phyloP scores from a whole-genome alignment of 805 yeast genomes.

The Metschnikowia arizonensis region DNA sequence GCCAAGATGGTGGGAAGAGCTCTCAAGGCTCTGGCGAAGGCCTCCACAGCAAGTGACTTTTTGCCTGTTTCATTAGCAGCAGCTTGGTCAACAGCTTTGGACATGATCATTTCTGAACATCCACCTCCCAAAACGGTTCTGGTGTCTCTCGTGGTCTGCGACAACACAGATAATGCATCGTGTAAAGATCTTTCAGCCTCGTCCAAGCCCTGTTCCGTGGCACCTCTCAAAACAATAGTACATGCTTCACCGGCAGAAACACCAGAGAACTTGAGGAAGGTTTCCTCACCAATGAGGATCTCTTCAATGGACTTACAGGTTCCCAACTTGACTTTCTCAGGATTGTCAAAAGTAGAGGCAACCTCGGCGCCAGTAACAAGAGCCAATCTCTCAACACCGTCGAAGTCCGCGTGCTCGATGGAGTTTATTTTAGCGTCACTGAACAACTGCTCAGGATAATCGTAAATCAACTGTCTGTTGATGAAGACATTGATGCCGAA shows the following conservation, averaged over 20 bases:
- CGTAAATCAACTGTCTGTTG: constrained; percentile 94
- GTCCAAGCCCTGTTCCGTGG: constrained; percentile 45
- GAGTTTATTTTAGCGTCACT: constrained; percentile 84
- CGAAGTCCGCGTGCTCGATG: constrained; percentile 97
- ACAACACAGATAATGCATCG: constrained; percentile 91
- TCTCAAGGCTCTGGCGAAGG: constrained; percentile 90
- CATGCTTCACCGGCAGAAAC: constrained; percentile 95
- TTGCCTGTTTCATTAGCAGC: constrained; percentile 93
- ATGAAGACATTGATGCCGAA: constrained; percentile 87
- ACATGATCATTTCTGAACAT: constrained; percentile 86
- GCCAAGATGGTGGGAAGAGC: constrained; percentile 94
- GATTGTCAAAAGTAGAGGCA: constrained; percentile 91
- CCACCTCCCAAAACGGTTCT: constrained; percentile 94
- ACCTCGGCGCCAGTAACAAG: constrained; percentile 98
- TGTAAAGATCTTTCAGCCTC: constrained; percentile 60
- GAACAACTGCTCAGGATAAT: constrained; percentile 95
- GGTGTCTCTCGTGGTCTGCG: constrained; percentile 91
- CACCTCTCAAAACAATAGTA: constrained; percentile 80
- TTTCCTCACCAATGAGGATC: constrained; percentile 86
- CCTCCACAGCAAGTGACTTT: constrained; percentile 88
- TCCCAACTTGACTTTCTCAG: constrained; percentile 82
- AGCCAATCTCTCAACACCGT: constrained; percentile 94
- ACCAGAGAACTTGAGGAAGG: constrained; percentile 89
- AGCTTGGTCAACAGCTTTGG: constrained; percentile 88
- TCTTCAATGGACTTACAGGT: constrained; percentile 89